Conservation (phyloP, 805 yeast genomes). For the Grigorovia yakushimaensis region DNA sequence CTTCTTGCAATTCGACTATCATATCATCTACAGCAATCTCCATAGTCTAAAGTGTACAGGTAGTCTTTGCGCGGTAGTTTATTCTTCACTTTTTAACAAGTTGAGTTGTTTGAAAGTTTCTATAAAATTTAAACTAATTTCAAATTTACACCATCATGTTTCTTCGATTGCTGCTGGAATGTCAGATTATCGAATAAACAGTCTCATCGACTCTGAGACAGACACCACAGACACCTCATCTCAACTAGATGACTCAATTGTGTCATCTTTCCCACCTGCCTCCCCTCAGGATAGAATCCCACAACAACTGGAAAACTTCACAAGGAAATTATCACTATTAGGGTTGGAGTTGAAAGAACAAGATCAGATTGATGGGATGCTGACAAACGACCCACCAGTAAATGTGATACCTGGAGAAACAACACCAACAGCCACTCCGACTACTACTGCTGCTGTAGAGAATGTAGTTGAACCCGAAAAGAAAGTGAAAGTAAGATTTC, state of each 20-base stretch:
- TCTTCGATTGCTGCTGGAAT: not conserved
- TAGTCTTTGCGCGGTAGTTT: no score
- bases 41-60: not conserved
- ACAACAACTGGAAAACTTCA: conserved; percentile 18
- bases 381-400: no score
- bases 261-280: no score
- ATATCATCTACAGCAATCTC: conserved; percentile 8
- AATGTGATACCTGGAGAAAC: no score
- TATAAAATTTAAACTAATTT: no score
- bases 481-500: conserved; percentile 22
- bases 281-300: conserved; percentile 13
- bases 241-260: not conserved
- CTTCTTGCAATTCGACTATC: conserved; percentile 4
- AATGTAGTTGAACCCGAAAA: no score
- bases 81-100: no score
- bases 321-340: conserved; percentile 19
- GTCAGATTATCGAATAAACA: not conserved
- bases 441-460: not conserved
- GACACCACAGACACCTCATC: not conserved
- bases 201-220: not conserved
- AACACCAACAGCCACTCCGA: not conserved
- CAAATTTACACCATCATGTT: no score
- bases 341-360: conserved; percentile 11
- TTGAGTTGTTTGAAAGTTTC: no score
- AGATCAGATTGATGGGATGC: not conserved